Conservation (phyloP, 805 yeast genomes). For the Starmera amethionina region DNA sequence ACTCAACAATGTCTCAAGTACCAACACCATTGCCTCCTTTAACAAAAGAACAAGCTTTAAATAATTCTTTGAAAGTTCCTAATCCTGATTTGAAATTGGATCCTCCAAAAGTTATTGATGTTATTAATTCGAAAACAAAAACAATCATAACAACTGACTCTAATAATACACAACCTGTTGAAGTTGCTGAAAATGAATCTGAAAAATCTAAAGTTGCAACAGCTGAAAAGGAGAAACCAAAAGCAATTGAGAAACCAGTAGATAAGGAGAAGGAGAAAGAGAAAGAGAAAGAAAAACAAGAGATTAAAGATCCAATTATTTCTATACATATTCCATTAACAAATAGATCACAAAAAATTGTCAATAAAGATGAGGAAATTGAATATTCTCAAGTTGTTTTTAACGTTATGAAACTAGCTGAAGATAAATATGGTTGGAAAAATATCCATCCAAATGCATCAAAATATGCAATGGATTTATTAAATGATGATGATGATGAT, state of each 20-base stretch:
- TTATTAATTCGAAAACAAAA: conserved; percentile 1
- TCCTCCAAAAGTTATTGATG: conserved; percentile 12
- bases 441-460: conserved; percentile 58
- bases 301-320: conserved; percentile 34
- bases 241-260: too few species aligned
- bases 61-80: conserved; percentile 12
- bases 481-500: conserved; percentile 43
- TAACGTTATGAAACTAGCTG: conserved; percentile 65
- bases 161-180: background rate
- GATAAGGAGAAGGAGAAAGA: too few species aligned
- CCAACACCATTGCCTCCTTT: conserved; percentile 1
- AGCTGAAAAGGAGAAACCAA: too few species aligned
- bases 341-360: background rate
- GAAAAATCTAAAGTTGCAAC: too few species aligned
- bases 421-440: conserved; percentile 78
- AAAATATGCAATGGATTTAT: conserved; percentile 43
- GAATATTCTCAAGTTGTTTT: conserved; percentile 58
- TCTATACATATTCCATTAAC: conserved; percentile 44
- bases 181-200: too few species aligned
- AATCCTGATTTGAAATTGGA: conserved; percentile 10
- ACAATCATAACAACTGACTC: background rate
- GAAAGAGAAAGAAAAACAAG: background rate
- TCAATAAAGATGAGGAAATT: conserved; percentile 37
- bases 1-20: background rate
- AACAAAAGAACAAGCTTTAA: conserved; percentile 11